phyloP scores from a whole-genome alignment of 2,329 filamentous ascomycete genomes.

The Nannizzia gypsea region DNA sequence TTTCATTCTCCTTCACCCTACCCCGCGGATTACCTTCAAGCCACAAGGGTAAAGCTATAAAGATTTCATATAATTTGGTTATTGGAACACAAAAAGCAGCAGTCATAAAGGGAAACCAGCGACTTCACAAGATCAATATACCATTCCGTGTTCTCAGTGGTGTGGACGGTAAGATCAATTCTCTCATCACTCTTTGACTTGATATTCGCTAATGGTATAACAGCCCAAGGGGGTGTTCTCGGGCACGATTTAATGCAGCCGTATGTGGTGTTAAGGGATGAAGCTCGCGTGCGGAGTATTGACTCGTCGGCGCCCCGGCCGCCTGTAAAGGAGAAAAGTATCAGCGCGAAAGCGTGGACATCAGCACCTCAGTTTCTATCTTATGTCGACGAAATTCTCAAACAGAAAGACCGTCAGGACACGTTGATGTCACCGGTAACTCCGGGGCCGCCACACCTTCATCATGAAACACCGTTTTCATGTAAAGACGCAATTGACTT shows the following conservation, averaged over 20 bases:
- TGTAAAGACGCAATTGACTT: constrained; percentile 82
- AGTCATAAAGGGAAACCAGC: constrained; percentile 60
- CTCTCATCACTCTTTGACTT: not conserved
- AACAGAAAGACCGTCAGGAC: constrained; percentile 43
- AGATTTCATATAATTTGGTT: constrained; percentile 80
- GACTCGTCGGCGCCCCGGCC: constrained; percentile 26
- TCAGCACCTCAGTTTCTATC: constrained; percentile 55
- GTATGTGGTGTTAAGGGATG: constrained; percentile 77
- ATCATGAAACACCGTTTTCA: constrained; percentile 37
- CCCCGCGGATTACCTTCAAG: constrained; percentile 83
- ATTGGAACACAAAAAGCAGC: constrained; percentile 84
- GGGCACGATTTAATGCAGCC: constrained; percentile 92
- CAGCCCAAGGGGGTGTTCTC: constrained; percentile 66
- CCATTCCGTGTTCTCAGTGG: constrained; percentile 89
- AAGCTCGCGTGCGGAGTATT: constrained; percentile 54
- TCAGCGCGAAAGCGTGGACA: constrained; percentile 34
- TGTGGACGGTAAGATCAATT: constrained; percentile 53
- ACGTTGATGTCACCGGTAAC: constrained; percentile 54
- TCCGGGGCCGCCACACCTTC: constrained; percentile 49
- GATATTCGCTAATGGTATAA: constrained; percentile 5
- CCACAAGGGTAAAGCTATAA: constrained; percentile 84
- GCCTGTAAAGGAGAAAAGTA: constrained; percentile 30
- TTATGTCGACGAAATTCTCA: constrained; percentile 66
- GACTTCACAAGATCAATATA: constrained; percentile 79
- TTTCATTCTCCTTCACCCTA: constrained; percentile 73